These are phyloP conservation scores for Pseudocercospora cruenta DNA, from an alignment of 2,329 filamentous ascomycete genomes.

Conservation along the genomic window DNA sequence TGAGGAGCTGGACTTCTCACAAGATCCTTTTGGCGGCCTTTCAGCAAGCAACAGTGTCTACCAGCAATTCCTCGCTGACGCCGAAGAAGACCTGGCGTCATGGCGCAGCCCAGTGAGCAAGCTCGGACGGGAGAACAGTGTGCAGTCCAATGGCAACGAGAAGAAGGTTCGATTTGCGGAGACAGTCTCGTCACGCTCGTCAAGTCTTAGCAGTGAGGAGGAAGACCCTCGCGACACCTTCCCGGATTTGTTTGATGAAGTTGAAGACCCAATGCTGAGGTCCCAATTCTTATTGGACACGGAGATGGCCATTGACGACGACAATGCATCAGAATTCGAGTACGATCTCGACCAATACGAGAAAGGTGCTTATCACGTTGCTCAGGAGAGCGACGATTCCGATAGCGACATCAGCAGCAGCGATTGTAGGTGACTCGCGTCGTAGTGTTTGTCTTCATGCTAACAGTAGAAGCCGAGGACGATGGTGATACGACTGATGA, in stretches of 20 bases:
- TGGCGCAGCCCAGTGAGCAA: slow-evolving; percentile 31
- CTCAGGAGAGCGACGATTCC: slow-evolving; percentile 36
- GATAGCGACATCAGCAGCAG: slow-evolving; percentile 32
- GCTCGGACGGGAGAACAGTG: slow-evolving; percentile 25
- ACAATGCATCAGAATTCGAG: slow-evolving; percentile 37
- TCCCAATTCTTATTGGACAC: slow-evolving; percentile 26
- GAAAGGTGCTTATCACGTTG: slow-evolving; percentile 34
- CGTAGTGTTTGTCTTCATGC: slow-evolving; percentile 13
- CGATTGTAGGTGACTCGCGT: neutral
- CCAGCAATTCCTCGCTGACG: slow-evolving; percentile 34
- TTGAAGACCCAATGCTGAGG: slow-evolving; percentile 25
- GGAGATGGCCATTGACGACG: slow-evolving; percentile 32
- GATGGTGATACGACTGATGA: slow-evolving; percentile 44
- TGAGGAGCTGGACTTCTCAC: slow-evolving; percentile 31
- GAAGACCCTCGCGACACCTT: slow-evolving; percentile 39
- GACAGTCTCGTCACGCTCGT: slow-evolving; percentile 34
- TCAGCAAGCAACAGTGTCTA: slow-evolving; percentile 29
- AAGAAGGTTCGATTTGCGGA: slow-evolving; percentile 43
- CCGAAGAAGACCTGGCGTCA: slow-evolving; percentile 31
- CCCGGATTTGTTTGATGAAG: slow-evolving; percentile 41
- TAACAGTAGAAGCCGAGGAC: slow-evolving; percentile 39
- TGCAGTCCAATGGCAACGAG: slow-evolving; percentile 31
- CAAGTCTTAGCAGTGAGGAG: slow-evolving; percentile 38
- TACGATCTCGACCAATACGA: slow-evolving; percentile 39
- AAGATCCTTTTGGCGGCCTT: slow-evolving; percentile 37